Evolutionary conservation across 2,329 filamentous ascomycete genomes (phyloP), one percentile per base, ranked within the genome.

Genomic region (Arthrobotrys conoides): DNA sequence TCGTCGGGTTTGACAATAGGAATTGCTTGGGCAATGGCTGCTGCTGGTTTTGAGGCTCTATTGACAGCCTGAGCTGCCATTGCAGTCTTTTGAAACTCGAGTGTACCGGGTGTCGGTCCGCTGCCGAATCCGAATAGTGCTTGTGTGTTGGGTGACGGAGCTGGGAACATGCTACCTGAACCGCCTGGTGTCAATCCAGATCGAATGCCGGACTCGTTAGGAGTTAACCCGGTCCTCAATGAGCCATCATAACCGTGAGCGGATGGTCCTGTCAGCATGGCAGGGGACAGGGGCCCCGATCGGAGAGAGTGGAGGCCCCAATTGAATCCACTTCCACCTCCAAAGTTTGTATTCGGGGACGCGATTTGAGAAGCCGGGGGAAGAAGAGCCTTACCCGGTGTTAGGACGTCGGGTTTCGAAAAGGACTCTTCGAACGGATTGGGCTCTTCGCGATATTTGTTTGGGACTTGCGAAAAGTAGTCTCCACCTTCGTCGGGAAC

Each of bases 401-500:
- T 59, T 87, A 89, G 24, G 85, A 87, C 86, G 69, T 86, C 86
- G 79, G 89, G 84, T 46, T 87, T 88, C 49, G 90, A 91, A 84
- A 99, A 99, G 5, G 95, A 97, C 85, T 96, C 93, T 84, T 98
- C 96, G 83, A 99, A 98, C 8, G 96, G 95, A 85, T 99, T 98
- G 77, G 94, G 94, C 87, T 98, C 96, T 84, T 92, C 89, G 82
- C 89, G 91, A 83, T 94, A 86, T 79, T 87, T 86, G 76, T 84
- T 86, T 36, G 82, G 82, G 71, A 86, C 85, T 64, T 84, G 83
- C 57, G 81, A 85, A 80, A 85, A 86, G 83, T 88, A 88, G 81
- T 88, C 87, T 18, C 72, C 79, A 68, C 84, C 84, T 59, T 86
- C 86, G 57, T 86, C 85, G 77, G 82, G 80, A 72, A 85, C 84